These are phyloP conservation scores for Emmonsia crescens DNA, from an alignment of 2,329 filamentous ascomycete species.

Conservation along the genomic window DNA sequence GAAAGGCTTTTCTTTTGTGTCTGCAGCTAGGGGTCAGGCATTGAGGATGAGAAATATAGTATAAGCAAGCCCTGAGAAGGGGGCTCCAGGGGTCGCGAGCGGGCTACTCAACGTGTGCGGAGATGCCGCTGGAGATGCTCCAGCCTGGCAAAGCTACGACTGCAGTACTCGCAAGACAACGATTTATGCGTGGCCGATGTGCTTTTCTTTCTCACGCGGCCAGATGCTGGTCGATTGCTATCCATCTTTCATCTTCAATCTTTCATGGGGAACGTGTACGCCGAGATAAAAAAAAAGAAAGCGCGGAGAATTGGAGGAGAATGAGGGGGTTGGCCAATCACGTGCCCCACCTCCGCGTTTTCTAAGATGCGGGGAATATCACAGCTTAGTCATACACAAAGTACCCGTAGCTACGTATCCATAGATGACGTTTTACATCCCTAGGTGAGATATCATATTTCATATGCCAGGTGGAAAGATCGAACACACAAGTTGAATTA, in stretches of 20 bases:
- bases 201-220: slow-evolving; percentile 33
- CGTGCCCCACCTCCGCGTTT: background rate
- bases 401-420: too few relatives aligned
- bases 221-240: slow-evolving; percentile 25
- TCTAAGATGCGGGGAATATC: background rate
- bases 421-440: too few relatives aligned
- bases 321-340: slow-evolving; percentile 3
- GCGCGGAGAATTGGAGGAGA: slow-evolving; percentile 6
- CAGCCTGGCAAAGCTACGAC: slow-evolving; percentile 37
- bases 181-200: slow-evolving; percentile 35
- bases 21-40: slow-evolving; percentile 23
- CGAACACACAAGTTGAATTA: background rate
- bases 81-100: slow-evolving; percentile 1
- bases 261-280: background rate
- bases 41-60: slow-evolving; percentile 2
- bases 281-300: background rate
- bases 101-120: slow-evolving; percentile 39
- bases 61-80: slow-evolving; percentile 1
- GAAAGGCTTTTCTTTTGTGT: slow-evolving; percentile 42
- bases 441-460: background rate
- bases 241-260: slow-evolving; percentile 34
- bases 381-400: background rate
- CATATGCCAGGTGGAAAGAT: background rate
- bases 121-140: slow-evolving; percentile 43
- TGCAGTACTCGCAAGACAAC: slow-evolving; percentile 39